A percentile compares a stretch with the other conserved stretches of the same genome.
phyloP scores from a whole-genome alignment of 1,139 yeast genomes.

The Magnusiomyces suaveolens region DNA sequence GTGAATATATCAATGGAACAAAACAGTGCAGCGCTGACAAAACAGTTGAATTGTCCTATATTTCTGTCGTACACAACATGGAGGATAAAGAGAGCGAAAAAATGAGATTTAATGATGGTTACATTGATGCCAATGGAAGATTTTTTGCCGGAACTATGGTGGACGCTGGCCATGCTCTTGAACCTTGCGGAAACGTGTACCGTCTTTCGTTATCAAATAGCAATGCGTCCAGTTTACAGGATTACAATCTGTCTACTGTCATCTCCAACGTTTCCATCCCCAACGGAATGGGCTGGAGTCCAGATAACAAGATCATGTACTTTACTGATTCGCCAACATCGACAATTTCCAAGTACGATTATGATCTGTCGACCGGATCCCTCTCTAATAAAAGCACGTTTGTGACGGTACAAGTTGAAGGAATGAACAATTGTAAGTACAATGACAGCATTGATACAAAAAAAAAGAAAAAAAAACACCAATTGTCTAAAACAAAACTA shows the following conservation, averaged over 20 bases:
- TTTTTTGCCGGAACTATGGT: constrained; percentile 29
- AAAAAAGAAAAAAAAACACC: too few relatives aligned
- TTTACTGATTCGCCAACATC: constrained; percentile 64
- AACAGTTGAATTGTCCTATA: constrained; percentile 15
- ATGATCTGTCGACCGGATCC: constrained; percentile 40
- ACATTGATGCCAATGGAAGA: constrained; percentile 32
- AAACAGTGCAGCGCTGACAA: constrained; percentile 9
- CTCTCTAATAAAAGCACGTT: constrained; percentile 39
- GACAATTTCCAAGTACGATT: constrained; percentile 54
- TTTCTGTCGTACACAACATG: constrained; percentile 17
- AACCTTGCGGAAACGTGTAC: constrained; percentile 32
- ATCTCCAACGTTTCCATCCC: constrained; percentile 20
- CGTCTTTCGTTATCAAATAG: constrained; percentile 29
- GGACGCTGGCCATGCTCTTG: constrained; percentile 12
- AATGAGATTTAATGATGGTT: constrained; percentile 30
- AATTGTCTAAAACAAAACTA: not conserved
- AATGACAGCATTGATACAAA: too few relatives aligned
- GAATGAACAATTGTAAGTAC: constrained; percentile 10
- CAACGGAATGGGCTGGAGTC: constrained; percentile 72
- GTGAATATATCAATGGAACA: constrained; percentile 15
- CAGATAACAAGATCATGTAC: constrained; percentile 43
- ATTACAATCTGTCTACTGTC: constrained; percentile 7
- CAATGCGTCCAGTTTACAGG: not conserved
- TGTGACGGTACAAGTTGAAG: constrained; percentile 11
- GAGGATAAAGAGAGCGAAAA: not conserved